A percentile compares a stretch with the other conserved stretches of the same genome.
Evolutionary conservation across 805 yeast genomes (phyloP).

Genomic region (Dipodascus albidus): DNA sequence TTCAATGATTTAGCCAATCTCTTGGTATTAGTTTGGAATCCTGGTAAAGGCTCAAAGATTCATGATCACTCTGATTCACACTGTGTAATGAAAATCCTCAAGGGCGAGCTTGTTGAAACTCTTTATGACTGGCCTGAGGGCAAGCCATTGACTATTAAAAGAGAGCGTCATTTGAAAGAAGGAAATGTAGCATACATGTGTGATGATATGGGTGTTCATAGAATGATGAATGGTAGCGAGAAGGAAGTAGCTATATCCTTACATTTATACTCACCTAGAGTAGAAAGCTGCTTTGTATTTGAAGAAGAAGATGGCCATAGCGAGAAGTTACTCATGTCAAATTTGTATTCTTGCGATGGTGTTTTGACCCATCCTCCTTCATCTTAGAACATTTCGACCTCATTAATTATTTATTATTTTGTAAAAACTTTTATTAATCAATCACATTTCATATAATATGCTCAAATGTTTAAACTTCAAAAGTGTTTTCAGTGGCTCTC

Average conservation of each 20-base stretch:
- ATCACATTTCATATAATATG: too few relatives aligned
- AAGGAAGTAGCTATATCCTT: slow-evolving; percentile 43
- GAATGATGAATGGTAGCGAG: slow-evolving; percentile 39
- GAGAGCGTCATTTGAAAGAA: slow-evolving; percentile 20
- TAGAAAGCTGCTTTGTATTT: slow-evolving; percentile 28
- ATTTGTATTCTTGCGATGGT: slow-evolving; percentile 54
- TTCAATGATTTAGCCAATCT: slow-evolving; percentile 62
- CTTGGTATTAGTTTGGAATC: slow-evolving; percentile 59
- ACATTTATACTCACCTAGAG: slow-evolving; percentile 61
- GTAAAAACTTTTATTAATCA: too few relatives aligned
- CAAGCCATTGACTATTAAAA: slow-evolving; percentile 14
- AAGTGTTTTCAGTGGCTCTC: too few relatives aligned
- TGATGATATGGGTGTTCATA: slow-evolving; percentile 56
- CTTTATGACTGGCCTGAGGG: slow-evolving; percentile 40
- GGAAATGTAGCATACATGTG: slow-evolving; percentile 50
- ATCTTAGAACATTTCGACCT: too few relatives aligned
- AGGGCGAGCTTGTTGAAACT: slow-evolving; percentile 47
- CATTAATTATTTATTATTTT: too few relatives aligned
- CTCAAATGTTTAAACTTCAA: too few relatives aligned
- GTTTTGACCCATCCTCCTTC: slow-evolving; percentile 8
- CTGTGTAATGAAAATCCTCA: slow-evolving; percentile 59
- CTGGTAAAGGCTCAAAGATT: slow-evolving; percentile 49
- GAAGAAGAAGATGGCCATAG: slow-evolving; percentile 39
- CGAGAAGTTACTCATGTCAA: slow-evolving; percentile 47
- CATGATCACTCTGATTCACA: slow-evolving; percentile 73